phyloP scores from a whole-genome alignment of 2,329 filamentous ascomycete genomes.

The Hymenoscyphus salicellus region DNA sequence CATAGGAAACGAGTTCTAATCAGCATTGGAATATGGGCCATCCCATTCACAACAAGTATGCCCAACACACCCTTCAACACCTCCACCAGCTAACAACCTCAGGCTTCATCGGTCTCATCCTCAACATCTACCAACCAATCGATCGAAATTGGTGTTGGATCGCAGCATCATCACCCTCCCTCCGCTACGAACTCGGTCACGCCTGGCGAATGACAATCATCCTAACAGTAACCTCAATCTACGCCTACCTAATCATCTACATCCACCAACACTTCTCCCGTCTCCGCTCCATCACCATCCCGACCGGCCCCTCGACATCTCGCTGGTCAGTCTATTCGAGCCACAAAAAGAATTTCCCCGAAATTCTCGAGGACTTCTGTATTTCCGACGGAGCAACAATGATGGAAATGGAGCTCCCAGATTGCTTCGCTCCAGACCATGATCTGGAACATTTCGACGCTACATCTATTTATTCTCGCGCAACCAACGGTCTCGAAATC shows the following conservation, averaged over 20 bases:
- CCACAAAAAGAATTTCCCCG: not conserved
- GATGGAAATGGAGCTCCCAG: not conserved
- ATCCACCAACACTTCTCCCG: not conserved
- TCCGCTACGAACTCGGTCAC: not conserved
- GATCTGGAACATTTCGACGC: not conserved
- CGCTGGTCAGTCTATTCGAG: not conserved
- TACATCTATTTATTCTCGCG: not conserved
- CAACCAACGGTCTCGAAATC: not conserved
- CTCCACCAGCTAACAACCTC: not conserved
- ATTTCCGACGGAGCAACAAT: not conserved
- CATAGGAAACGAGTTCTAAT: not conserved
- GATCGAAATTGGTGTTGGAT: conserved; percentile 1
- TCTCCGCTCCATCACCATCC: not conserved
- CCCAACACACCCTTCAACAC: not conserved
- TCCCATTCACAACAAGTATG: conserved; percentile 7
- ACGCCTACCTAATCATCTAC: conserved; percentile 1
- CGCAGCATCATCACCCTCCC: too few relatives aligned
- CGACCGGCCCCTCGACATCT: not conserved
- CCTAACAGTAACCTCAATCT: not conserved
- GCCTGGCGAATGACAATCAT: conserved; percentile 1
- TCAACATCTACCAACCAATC: not conserved
- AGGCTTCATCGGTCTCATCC: not conserved
- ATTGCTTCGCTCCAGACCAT: not conserved
- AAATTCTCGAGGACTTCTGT: not conserved
- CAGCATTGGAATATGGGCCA: conserved; percentile 11